Evolutionary conservation across 2,329 filamentous ascomycete genomes (phyloP), one percentile per base, ranked within the genome.

Genomic region (Pestalotiopsis sp.): DNA sequence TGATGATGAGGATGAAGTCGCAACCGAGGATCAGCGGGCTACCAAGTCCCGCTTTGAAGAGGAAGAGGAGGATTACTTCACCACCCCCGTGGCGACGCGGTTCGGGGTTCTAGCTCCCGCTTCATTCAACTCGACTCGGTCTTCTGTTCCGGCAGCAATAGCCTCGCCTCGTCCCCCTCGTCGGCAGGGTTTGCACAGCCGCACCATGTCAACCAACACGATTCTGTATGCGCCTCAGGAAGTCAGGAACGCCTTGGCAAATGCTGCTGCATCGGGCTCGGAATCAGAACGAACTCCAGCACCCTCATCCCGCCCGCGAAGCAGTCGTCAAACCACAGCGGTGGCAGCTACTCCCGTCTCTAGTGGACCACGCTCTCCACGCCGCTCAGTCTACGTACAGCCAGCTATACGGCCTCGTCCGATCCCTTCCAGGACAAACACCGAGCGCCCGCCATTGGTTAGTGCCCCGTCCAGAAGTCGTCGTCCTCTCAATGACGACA

Each of bases 131-230:
- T 79, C 78, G 7, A 70, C 57, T n/a, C 64, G 60, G n/a, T 71
- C 72, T 25, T 69, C 74, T 17, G 68, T 71, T 38, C 70, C 77
- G 69, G 20, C 20, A n/a, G 74, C 75, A 20, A 73, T 78, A 49
- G 80, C 76, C 4, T 83, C 80, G 36, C 74, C 74, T 67, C 68
- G 74, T 72, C 57, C 72, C 70, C 78, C 52, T 70, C 75, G 78
- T 56, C 80, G 81, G 65, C 78, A 82, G 59, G 82, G 80, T 0
- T 75, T 84, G 4, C 94, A 97, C 75, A 87, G 82, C 67, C 91
- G 94, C 49, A 94, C 93, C 13, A 79, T 92, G 4, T 97, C 95
- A 0, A 92, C 90, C 23, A 93, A 91, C 73, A 97, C 95, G 0
- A 94, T 97, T 66, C 83, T 97, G 1, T 97, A 92, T 80, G 94